Percentiles rank a stretch among this genome's conserved stretches.
Conservation (phyloP, 371 early-diverging fungal genomes). For the Smittium culicis region DNA sequence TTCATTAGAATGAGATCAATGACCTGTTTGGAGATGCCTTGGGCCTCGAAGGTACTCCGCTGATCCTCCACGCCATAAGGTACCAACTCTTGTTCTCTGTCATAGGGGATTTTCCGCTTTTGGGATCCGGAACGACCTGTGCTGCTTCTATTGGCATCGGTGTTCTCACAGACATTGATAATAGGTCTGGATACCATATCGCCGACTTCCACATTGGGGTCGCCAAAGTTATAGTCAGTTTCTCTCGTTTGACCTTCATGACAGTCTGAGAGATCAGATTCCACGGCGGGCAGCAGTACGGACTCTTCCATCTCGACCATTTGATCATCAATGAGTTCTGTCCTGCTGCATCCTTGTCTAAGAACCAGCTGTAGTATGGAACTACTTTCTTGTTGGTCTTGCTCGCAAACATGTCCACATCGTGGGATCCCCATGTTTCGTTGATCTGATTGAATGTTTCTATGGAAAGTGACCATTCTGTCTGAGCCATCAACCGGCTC, state of each 20-base stretch:
- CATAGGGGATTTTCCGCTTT: not conserved
- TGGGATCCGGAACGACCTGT: not conserved
- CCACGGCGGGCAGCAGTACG: slow-evolving; percentile 23
- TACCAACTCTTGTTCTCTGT: not conserved
- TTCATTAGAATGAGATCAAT: not conserved
- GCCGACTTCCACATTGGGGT: slow-evolving; percentile 6
- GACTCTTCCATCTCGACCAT: slow-evolving; percentile 14
- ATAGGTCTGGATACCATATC: not conserved
- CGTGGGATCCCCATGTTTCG: not conserved
- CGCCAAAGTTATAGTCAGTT: not conserved
- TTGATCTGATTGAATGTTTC: not conserved
- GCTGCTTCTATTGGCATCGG: not conserved
- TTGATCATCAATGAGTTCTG: slow-evolving; percentile 22
- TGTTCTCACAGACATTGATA: not conserved
- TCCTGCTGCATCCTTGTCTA: slow-evolving; percentile 19
- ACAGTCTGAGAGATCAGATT: slow-evolving; percentile 19
- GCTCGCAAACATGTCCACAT: slow-evolving; percentile 27
- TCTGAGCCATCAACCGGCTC: slow-evolving; percentile 6
- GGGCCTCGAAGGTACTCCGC: not conserved
- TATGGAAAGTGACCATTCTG: slow-evolving; percentile 4
- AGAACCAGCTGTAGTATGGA: slow-evolving; percentile 15
- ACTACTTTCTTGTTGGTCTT: slow-evolving; percentile 11
- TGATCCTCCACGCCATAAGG: not conserved
- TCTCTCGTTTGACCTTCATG: slow-evolving; percentile 15
- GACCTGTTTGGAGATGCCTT: not conserved